phyloP scores from a whole-genome alignment of 495 filamentous ascomycete species.

The Pseudoneurospora amorphoporcata region DNA sequence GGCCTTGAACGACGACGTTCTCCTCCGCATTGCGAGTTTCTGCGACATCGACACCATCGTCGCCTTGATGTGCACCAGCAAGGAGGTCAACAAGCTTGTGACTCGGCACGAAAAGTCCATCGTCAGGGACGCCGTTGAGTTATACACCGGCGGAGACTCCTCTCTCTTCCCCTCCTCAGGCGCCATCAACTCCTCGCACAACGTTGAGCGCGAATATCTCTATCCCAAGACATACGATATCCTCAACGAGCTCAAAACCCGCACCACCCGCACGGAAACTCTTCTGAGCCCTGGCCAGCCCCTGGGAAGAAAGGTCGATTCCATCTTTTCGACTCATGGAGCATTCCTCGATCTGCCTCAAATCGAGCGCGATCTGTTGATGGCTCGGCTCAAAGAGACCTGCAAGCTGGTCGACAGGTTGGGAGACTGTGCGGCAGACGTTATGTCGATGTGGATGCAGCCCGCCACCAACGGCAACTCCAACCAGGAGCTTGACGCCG shows the following conservation, averaged over 20 bases:
- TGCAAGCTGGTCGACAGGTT: slow-evolving; percentile 9
- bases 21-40: slow-evolving; percentile 17
- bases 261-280: slow-evolving; percentile 7
- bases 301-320: not conserved
- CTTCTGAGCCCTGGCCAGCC: slow-evolving; percentile 7
- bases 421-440: slow-evolving; percentile 9
- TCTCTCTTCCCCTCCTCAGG: slow-evolving; percentile 6
- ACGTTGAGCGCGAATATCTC: slow-evolving; percentile 5
- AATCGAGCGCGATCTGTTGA: not conserved
- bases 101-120: slow-evolving; percentile 14
- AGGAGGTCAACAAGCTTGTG: slow-evolving; percentile 7
- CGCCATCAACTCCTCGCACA: slow-evolving; percentile 14
- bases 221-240: slow-evolving; percentile 9
- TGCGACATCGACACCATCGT: slow-evolving; percentile 6
- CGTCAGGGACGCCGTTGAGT: slow-evolving; percentile 21
- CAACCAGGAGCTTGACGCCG: not conserved
- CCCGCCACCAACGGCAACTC: not conserved
- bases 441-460: not conserved
- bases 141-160: not conserved
- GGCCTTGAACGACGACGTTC: slow-evolving; percentile 9
- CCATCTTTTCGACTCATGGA: not conserved
- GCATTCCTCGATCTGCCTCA: not conserved
- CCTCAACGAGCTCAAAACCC: slow-evolving; percentile 17
- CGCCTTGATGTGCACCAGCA: slow-evolving; percentile 12
- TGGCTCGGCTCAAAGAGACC: slow-evolving; percentile 5